phyloP scores from a whole-genome alignment of 2,329 filamentous ascomycete genomes.

The Penicillium fuscoglaucum region DNA sequence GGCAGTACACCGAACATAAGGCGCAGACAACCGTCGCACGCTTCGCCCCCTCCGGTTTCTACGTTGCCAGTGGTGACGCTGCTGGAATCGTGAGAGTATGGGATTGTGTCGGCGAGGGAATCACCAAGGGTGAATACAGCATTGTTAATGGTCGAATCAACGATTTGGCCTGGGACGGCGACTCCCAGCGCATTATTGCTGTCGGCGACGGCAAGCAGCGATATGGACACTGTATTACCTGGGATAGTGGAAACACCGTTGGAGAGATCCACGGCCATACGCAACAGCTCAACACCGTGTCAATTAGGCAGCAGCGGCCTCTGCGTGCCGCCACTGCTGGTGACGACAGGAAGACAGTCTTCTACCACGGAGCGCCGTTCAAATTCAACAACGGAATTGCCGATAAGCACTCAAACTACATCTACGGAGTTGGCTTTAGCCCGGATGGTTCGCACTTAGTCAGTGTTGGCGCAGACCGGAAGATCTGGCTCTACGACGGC shows the following conservation, averaged over 20 bases:
- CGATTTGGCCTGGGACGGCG: slow-evolving; percentile 95
- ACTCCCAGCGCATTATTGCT: slow-evolving; percentile 93
- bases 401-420: slow-evolving; percentile 81
- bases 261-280: slow-evolving; percentile 93
- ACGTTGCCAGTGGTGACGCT: slow-evolving; percentile 87
- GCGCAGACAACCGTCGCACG: slow-evolving; percentile 85
- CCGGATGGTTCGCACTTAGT: slow-evolving; percentile 81
- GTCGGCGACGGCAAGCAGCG: slow-evolving; percentile 93
- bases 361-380: slow-evolving; percentile 91
- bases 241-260: slow-evolving; percentile 92
- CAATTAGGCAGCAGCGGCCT: slow-evolving; percentile 86
- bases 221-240: slow-evolving; percentile 90
- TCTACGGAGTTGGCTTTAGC: slow-evolving; percentile 84
- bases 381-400: slow-evolving; percentile 86
- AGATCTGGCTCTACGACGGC: slow-evolving; percentile 93
- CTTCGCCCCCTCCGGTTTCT: slow-evolving; percentile 92
- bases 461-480: slow-evolving; percentile 87
- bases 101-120: slow-evolving; percentile 82
- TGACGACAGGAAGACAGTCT: slow-evolving; percentile 86
- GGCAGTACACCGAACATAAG: slow-evolving; percentile 91
- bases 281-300: slow-evolving; percentile 85
- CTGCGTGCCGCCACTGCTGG: slow-evolving; percentile 86
- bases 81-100: slow-evolving; percentile 85
- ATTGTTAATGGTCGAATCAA: slow-evolving; percentile 95
- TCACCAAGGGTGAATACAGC: slow-evolving; percentile 88